Evolutionary conservation across 345 rosid genomes (phyloP).

Genomic region (Dipteronia sinensis): DNA sequence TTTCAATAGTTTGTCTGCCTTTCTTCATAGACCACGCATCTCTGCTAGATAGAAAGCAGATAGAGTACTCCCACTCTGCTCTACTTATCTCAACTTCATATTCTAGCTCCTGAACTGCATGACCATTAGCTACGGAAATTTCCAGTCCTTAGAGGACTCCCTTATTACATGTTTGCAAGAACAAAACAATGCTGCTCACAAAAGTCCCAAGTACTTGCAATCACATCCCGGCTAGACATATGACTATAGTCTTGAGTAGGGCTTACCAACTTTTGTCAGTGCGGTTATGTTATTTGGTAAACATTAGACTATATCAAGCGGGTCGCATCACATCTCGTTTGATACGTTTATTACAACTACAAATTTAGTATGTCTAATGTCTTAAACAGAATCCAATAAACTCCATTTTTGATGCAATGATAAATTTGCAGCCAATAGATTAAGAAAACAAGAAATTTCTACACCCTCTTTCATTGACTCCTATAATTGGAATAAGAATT

Average conservation of each 20-base stretch:
- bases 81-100: not conserved
- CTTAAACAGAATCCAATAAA: not conserved
- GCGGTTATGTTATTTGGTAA: not conserved
- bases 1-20: not conserved
- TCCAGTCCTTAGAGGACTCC: not conserved
- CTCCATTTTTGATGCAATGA: not conserved
- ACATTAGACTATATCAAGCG: not conserved
- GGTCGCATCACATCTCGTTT: not conserved
- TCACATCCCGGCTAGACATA: not conserved
- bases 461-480: not conserved
- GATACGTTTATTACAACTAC: not conserved
- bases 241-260: not conserved
- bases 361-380: not conserved
- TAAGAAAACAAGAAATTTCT: not conserved
- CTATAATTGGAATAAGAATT: not conserved
- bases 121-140: not conserved
- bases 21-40: not conserved
- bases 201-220: not conserved
- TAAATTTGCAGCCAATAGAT: not conserved
- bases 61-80: not conserved
- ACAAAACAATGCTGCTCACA: not conserved
- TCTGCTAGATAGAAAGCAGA: not conserved
- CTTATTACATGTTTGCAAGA: not conserved
- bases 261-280: not conserved
- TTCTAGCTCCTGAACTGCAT: not conserved